phyloP scores from a whole-genome alignment of 1,139 yeast species.

The Taiozyma sp. region DNA sequence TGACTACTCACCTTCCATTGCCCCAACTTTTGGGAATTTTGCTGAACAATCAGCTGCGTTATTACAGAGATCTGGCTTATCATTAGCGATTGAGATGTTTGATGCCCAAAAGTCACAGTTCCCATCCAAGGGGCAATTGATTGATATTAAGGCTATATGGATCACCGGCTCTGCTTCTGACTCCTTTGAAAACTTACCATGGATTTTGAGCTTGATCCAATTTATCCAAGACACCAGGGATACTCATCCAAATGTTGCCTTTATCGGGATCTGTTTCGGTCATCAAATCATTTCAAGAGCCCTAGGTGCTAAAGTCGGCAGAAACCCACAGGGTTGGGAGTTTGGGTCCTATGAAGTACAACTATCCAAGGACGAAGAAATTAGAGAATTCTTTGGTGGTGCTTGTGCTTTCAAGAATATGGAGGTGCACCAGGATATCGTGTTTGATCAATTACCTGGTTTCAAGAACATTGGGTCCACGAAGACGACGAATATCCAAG shows the following conservation, averaged over 20 bases:
- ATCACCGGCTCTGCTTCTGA: slow-evolving; percentile 66
- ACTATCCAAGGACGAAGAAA: slow-evolving; percentile 35
- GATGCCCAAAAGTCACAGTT: slow-evolving; percentile 39
- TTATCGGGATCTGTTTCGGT: slow-evolving; percentile 79
- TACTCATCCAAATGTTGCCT: slow-evolving; percentile 28
- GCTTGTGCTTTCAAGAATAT: slow-evolving; percentile 36
- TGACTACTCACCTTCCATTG: slow-evolving; percentile 37
- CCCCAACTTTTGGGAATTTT: slow-evolving; percentile 42
- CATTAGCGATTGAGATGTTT: slow-evolving; percentile 31
- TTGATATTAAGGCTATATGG: slow-evolving; percentile 39
- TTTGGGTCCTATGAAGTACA: slow-evolving; percentile 53
- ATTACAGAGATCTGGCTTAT: slow-evolving; percentile 21
- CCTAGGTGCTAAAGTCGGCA: slow-evolving; percentile 54
- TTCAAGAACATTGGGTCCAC: slow-evolving; percentile 50
- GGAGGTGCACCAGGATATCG: slow-evolving; percentile 74
- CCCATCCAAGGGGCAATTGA: slow-evolving; percentile 33
- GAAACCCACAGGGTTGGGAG: slow-evolving; percentile 71
- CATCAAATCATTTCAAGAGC: slow-evolving; percentile 74
- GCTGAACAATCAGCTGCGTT: slow-evolving; percentile 43
- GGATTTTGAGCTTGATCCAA: slow-evolving; percentile 48
- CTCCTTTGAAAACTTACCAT: slow-evolving; percentile 46
- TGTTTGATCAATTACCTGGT: slow-evolving; percentile 27
- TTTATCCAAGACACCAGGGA: slow-evolving; percentile 34
- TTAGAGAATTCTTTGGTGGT: slow-evolving; percentile 27
- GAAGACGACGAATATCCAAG: slow-evolving; percentile 55